Evolutionary conservation across 257 asterid species (phyloP).

Genomic region (Jacaranda copaia): DNA sequence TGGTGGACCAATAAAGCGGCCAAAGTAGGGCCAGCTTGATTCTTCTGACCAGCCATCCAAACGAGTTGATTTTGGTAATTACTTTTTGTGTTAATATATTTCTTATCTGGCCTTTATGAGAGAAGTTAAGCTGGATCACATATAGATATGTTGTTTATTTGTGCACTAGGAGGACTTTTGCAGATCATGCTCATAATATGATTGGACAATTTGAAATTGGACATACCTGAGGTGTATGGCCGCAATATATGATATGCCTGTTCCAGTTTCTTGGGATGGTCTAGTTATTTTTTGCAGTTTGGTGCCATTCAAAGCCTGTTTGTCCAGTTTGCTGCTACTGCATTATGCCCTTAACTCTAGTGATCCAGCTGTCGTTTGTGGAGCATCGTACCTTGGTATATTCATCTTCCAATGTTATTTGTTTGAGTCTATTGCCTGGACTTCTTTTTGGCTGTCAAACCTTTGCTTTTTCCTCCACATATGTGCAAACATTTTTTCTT

Average conservation of each 20-base stretch:
- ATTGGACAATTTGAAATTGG: slow-evolving; percentile 21
- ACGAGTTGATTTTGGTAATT: slow-evolving; percentile 87
- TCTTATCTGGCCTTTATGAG: neutral
- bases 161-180: slow-evolving; percentile 12
- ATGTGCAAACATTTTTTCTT: neutral
- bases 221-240: slow-evolving; percentile 13
- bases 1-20: slow-evolving; percentile 73
- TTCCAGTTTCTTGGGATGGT: slow-evolving; percentile 13
- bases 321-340: slow-evolving; percentile 27
- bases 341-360: neutral
- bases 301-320: slow-evolving; percentile 25
- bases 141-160: neutral
- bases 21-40: slow-evolving; percentile 60
- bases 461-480: neutral
- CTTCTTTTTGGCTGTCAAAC: neutral
- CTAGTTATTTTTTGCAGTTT: slow-evolving; percentile 11
- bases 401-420: slow-evolving; percentile 13
- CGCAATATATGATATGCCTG: slow-evolving; percentile 14
- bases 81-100: slow-evolving; percentile 44
- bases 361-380: slow-evolving; percentile 18
- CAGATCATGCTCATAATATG: slow-evolving; percentile 16
- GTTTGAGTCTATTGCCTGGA: neutral
- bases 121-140: slow-evolving; percentile 26
- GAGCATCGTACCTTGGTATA: neutral
- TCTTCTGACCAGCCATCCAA: slow-evolving; percentile 52